Evolutionary conservation across 1,284 basidiomycete species (phyloP).

Genomic region (Xanthoconium separans): DNA sequence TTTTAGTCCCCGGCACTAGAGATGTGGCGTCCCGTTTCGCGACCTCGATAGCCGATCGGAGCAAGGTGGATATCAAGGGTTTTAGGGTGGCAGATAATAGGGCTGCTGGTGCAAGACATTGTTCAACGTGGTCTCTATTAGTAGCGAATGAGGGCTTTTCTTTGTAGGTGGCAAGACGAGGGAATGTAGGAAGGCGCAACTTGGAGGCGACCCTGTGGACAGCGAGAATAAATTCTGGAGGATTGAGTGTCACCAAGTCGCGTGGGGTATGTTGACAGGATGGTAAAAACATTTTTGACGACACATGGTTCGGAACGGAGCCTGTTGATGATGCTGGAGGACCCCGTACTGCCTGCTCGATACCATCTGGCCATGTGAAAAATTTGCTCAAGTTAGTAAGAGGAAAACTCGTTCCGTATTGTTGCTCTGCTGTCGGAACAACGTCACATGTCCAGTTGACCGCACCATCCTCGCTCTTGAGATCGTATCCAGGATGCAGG

Average conservation of each 20-base stretch:
- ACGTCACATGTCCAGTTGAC: constrained; percentile 26
- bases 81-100: constrained; percentile 29
- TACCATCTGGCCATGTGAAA: constrained; percentile 17
- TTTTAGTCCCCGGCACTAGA: constrained; percentile 12
- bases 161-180: constrained; percentile 11
- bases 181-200: constrained; percentile 25
- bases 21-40: constrained; percentile 30
- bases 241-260: constrained; percentile 21
- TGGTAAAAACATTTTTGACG: constrained; percentile 7
- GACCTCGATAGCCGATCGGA: constrained; percentile 28
- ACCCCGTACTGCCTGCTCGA: constrained; percentile 14
- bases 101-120: constrained; percentile 27
- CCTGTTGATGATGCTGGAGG: constrained; percentile 3
- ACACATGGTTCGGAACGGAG: constrained; percentile 2
- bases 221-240: constrained; percentile 30
- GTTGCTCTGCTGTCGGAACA: constrained; percentile 24
- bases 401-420: constrained; percentile 22
- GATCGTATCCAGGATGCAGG: constrained; percentile 22
- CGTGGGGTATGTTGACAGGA: constrained; percentile 17
- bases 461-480: constrained; percentile 21
- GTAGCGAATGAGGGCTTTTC: constrained; percentile 6
- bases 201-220: constrained; percentile 24
- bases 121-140: constrained; percentile 16
- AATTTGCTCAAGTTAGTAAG: constrained; percentile 19
- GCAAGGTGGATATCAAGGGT: constrained; percentile 28